These are phyloP conservation scores for Tetraselmis striata DNA, from an alignment of 139 green algal species.

Conservation along the genomic window DNA sequence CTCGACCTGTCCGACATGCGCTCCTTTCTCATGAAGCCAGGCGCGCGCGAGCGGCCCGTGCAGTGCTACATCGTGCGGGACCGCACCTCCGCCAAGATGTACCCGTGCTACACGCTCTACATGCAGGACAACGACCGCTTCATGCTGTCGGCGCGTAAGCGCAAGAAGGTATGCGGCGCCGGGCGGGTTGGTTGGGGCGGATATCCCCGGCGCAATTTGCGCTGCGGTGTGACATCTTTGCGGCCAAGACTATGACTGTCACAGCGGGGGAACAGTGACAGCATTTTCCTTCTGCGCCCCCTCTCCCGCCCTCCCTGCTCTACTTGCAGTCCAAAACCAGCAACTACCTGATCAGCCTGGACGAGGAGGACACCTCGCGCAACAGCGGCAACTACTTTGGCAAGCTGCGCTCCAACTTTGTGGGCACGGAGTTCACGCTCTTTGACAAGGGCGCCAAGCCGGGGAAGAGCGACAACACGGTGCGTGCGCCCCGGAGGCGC, in stretches of 20 bases:
- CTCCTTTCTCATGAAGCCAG: constrained; percentile 51
- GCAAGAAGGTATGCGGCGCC: constrained; percentile 63
- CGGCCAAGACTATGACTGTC: too few species aligned
- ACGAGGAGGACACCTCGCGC: constrained; percentile 41
- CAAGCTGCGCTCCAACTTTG: constrained; percentile 83
- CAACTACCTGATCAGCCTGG: constrained; percentile 86
- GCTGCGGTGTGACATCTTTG: too few species aligned
- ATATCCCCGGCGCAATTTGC: constrained; percentile 11
- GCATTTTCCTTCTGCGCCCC: too few species aligned
- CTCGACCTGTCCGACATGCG: constrained; percentile 41
- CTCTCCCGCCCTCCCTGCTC: too few species aligned
- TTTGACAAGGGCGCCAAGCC: constrained; percentile 66
- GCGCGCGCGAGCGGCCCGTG: constrained; percentile 39
- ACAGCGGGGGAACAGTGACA: too few species aligned
- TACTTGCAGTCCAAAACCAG: constrained; percentile 36
- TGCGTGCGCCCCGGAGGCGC: background rate
- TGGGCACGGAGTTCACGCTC: constrained; percentile 88
- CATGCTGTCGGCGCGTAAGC: constrained; percentile 76
- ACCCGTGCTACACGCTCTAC: constrained; percentile 46
- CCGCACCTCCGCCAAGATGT: constrained; percentile 46
- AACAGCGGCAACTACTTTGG: background rate
- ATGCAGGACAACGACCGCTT: constrained; percentile 44
- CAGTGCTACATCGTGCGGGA: constrained; percentile 77
- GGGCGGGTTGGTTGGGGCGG: too few species aligned
- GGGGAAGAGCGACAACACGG: constrained; percentile 18